Base-by-base conservation (phyloP, 1,139 yeast genomes). In the Suhomyces bokatorum region DNA sequence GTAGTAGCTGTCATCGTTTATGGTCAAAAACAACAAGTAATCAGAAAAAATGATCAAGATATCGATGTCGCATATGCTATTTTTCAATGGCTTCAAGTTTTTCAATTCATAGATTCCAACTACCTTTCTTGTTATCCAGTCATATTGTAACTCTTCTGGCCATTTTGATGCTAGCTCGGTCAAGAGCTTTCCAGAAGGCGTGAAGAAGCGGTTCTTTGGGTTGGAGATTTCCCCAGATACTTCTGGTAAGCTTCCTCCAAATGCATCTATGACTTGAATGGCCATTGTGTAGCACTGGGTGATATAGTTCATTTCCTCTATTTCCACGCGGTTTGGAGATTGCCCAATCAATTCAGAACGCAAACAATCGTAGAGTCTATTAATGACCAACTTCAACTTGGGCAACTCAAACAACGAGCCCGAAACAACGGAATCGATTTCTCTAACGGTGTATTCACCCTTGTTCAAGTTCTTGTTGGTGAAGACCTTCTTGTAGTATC, bases 101-200 rank as follows among this genome's bases (percentile, higher is more conserved):
- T 58, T 43, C 67, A 69, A 53, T 74, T 81, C 96, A 62, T 81
- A 85, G 1, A 90, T 84, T 0, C 95, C 87, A 15, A 91, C 90
- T 4, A 91, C 93, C 50, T 95, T 78, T 47, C 98, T 75, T 27
- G 85, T 77, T 20, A 89, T 63, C 97, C 97, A 90, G 22, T 96
- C 96, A 57, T 84, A 85, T 54, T 88, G 96, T 24, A 91, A 71
- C 55, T 86, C 91, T 0, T 80, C 68, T 0, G 98, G 98, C 97
- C 97, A 91, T 17, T 81, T 81, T 9, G 80, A 73, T 6, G 97
- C 95, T 22, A 90, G 63, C 57, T 89, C 97, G 0, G 95, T 85
- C 36, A 91, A 67, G 2, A 91, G 77, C 60, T 88, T 89, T 0
- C 97, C 98, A 0, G 96, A 85, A 1, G 97, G 96, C 0, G 97